Base-by-base conservation (phyloP, 805 yeast species). In the Pichia nakasei region DNA sequence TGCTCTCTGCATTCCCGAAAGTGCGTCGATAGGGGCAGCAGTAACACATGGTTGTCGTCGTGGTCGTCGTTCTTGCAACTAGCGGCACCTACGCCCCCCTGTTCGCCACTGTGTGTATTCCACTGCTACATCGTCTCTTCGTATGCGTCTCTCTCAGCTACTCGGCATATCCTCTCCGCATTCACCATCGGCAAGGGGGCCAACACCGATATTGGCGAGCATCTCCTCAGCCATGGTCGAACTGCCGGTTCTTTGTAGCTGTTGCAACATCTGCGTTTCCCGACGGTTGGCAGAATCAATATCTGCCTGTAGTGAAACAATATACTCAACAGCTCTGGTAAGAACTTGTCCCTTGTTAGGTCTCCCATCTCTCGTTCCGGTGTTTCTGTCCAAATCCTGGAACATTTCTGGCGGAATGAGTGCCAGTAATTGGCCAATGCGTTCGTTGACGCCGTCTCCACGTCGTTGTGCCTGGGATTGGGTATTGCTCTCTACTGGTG, bases 331-430 rank as follows among this genome's bases (percentile, higher is more conserved):
- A 0, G 86, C 75, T 55, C 81, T 83, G 9, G 85, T 74, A 46
- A 85, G 65, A 2, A 85, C 82, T 57, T 83, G 91, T 2, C 94
- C 94, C 62, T 85, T 85, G 56, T 83, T 84, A 0, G 94, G 94
- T 52, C 82, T 83, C 2, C 91, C 93, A 54, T 83, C 91, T 50
- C 80, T 82, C 1, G 91, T 83, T 0, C 91, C 91, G 6, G 76
- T 68, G 3, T 76, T 73, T 50, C 69, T 72, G 22, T 65, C 73
- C 11, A 55, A 55, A 15, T 72, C 74, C 11, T 63, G 57, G 47
- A 65, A 67, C 38, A 69, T 68, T n/a, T 59, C 63, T 11, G 37
- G 37, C 2, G 69, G 68, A 11, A 48, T 64, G 57, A 52, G 54
- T 58, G 43, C 58, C 55, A 52, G 57, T 53, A 50, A 63, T 44